Evolutionary conservation across 345 rosid genomes (phyloP).

Genomic region (Populus nigra): DNA sequence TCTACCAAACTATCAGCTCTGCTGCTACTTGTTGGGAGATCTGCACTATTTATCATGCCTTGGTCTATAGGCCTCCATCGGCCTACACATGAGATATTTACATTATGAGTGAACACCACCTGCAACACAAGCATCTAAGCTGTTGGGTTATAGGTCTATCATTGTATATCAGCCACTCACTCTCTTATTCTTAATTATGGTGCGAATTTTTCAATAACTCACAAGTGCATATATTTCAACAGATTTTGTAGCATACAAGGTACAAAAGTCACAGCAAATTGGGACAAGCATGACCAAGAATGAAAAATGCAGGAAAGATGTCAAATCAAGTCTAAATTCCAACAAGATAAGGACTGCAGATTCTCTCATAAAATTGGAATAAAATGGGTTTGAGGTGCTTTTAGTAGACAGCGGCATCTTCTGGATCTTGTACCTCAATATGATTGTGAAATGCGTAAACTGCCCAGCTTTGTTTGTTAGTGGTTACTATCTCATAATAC

Average conservation of each 20-base stretch:
- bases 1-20: neutral
- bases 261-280: neutral
- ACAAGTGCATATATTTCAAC: neutral
- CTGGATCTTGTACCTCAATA: neutral
- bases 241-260: neutral
- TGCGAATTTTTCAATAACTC: neutral
- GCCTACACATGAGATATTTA: neutral
- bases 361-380: neutral
- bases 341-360: neutral
- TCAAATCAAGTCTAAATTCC: neutral
- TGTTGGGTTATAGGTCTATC: neutral
- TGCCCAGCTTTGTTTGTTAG: neutral
- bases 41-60: neutral
- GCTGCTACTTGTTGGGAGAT: neutral
- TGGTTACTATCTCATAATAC: neutral
- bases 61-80: neutral
- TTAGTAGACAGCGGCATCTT: neutral
- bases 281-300: neutral
- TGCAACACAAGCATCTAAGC: neutral
- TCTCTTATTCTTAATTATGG: neutral
- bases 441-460: neutral
- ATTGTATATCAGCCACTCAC: neutral
- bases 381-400: neutral
- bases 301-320: neutral
- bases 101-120: neutral